A percentile compares a stretch with the other conserved stretches of the same genome.
Conservation (phyloP, 441 rosid genomes). For the Populus hybrid region DNA sequence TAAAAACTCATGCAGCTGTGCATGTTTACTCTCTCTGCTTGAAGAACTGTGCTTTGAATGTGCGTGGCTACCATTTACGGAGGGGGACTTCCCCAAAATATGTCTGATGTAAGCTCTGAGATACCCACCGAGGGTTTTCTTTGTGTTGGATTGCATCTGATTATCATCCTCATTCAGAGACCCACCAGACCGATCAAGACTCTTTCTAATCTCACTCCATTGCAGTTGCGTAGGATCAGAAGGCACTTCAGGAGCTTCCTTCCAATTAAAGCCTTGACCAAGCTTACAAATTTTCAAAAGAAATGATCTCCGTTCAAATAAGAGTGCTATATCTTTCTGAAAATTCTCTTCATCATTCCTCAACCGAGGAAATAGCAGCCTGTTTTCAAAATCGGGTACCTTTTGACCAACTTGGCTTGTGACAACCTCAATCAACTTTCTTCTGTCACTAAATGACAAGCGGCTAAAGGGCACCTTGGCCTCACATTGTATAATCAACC, state of each 20-base stretch:
- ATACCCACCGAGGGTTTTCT: slow-evolving; percentile 48
- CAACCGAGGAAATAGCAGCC: slow-evolving; percentile 46
- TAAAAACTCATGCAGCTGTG: slow-evolving; percentile 55
- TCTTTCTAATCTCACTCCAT: slow-evolving; percentile 41
- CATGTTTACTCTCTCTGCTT: slow-evolving; percentile 51
- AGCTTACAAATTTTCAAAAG: slow-evolving; percentile 47
- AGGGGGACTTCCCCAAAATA: slow-evolving; percentile 51
- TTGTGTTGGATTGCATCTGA: slow-evolving; percentile 26
- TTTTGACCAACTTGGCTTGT: slow-evolving; percentile 42
- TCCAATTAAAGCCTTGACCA: slow-evolving; percentile 47
- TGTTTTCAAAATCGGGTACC: slow-evolving; percentile 38
- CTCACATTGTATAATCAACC: slow-evolving; percentile 30
- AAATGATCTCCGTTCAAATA: slow-evolving; percentile 54
- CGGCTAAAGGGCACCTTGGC: slow-evolving; percentile 48
- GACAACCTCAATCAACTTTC: slow-evolving; percentile 64
- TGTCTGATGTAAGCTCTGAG: slow-evolving; percentile 52
- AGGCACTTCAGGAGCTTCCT: slow-evolving; percentile 30
- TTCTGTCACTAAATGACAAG: slow-evolving; percentile 62
- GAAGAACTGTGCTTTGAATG: slow-evolving; percentile 44
- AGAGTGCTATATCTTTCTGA: slow-evolving; percentile 34
- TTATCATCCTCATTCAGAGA: slow-evolving; percentile 34
- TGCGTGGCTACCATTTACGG: slow-evolving; percentile 31
- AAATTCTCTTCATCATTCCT: slow-evolving; percentile 47
- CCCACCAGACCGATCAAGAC: slow-evolving; percentile 35
- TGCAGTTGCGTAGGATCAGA: slow-evolving; percentile 44